These are phyloP conservation scores for Xerocomus amazonicus DNA, from an alignment of 1,284 basidiomycete genomes.

Conservation along the genomic window DNA sequence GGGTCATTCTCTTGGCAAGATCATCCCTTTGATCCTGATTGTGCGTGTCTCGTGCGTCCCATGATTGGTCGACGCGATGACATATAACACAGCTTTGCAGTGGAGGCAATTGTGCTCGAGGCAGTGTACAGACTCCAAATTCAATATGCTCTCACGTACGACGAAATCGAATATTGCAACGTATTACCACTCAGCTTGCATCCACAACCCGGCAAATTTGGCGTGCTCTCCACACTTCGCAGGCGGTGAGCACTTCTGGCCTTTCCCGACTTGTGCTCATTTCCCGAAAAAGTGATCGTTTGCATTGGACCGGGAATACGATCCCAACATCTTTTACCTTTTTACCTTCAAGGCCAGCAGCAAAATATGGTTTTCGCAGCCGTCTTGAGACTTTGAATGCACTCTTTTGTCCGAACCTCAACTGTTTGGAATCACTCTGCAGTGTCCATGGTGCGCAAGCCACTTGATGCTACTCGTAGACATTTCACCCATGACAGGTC, in stretches of 20 bases:
- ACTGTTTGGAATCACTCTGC: conserved; percentile 51
- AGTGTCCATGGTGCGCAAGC: conserved; percentile 42
- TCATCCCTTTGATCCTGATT: conserved; percentile 41
- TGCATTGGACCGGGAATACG: conserved; percentile 28
- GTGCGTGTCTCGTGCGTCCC: conserved; percentile 35
- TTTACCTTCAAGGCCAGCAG: conserved; percentile 15
- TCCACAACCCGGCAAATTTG: conserved; percentile 24
- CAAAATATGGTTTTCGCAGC: conserved; percentile 20
- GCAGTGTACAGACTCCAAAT: conserved; percentile 39
- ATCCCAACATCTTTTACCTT: conserved; percentile 20
- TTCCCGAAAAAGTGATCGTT: conserved; percentile 20
- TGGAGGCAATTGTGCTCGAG: conserved; percentile 46
- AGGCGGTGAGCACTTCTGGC: conserved; percentile 34
- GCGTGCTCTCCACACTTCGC: conserved; percentile 31
- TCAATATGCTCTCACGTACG: conserved; percentile 34
- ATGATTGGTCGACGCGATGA: conserved; percentile 12
- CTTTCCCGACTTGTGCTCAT: conserved; percentile 3
- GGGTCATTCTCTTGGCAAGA: conserved; percentile 47
- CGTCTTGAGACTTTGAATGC: conserved; percentile 37
- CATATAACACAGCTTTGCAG: conserved; percentile 28
- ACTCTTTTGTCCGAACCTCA: conserved; percentile 52
- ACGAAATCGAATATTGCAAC: conserved; percentile 42
- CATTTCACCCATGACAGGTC: conserved; percentile 18
- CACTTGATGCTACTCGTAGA: conserved; percentile 10
- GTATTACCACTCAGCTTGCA: conserved; percentile 39